phyloP scores from a whole-genome alignment of 169 alveolate species.

The Plasmodium gallinaceum region DNA sequence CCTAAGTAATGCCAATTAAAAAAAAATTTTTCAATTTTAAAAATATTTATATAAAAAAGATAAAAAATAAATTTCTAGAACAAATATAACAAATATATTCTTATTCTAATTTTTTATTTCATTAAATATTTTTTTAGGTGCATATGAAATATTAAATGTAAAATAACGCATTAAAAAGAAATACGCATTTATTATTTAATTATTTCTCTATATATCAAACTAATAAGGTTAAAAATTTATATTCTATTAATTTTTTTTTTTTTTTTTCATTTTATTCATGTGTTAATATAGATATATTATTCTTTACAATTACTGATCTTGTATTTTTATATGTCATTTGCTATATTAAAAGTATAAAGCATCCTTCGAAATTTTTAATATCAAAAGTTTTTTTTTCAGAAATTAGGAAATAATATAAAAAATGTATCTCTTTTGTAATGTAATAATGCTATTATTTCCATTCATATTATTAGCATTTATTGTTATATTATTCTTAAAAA shows the following conservation, averaged over 20 bases:
- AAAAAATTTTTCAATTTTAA: constrained; percentile 27
- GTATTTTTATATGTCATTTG: too few relatives aligned
- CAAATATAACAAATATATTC: constrained; percentile 28
- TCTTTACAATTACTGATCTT: too few relatives aligned
- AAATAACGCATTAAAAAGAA: background rate
- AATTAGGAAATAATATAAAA: too few relatives aligned
- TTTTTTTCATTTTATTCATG: too few relatives aligned
- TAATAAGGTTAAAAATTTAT: background rate
- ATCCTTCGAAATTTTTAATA: too few relatives aligned
- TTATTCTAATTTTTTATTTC: constrained; percentile 16
- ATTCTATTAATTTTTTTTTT: constrained; percentile 6
- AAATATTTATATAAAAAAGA: constrained; percentile 9
- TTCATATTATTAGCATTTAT: too few relatives aligned
- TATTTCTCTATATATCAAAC: constrained; percentile 13
- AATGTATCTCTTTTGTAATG: too few relatives aligned
- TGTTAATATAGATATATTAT: too few relatives aligned
- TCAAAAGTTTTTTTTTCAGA: too few relatives aligned
- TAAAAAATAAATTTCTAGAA: constrained; percentile 22
- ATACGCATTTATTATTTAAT: constrained; percentile 7
- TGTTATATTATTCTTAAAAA: too few relatives aligned
- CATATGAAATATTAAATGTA: constrained; percentile 2
- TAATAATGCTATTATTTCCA: too few relatives aligned
- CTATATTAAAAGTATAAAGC: too few relatives aligned
- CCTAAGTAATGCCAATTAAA: background rate
- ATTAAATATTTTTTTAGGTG: constrained; percentile 25